A percentile compares a stretch with the other conserved stretches of the same genome.
Conservation (phyloP, 805 yeast genomes). For the Hanseniaspora vineae region DNA sequence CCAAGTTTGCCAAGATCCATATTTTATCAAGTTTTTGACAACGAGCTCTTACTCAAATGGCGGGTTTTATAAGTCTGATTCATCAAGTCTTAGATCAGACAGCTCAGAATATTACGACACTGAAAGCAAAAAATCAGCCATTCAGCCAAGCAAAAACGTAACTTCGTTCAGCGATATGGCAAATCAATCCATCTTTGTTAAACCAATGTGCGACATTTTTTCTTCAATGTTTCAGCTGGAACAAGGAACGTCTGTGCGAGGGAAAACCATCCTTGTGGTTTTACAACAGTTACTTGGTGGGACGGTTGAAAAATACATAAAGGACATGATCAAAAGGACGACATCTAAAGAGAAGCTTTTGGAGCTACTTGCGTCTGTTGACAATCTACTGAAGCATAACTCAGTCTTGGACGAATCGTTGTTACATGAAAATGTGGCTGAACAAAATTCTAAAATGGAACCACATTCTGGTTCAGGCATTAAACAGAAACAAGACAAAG, state of each 20-base stretch:
- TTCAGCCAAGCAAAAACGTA: constrained; percentile 6
- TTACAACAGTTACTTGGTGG: constrained; percentile 81
- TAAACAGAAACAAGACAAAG: constrained; percentile 32
- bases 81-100: constrained; percentile 12
- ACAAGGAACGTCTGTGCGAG: constrained; percentile 59
- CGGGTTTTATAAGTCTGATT: constrained; percentile 6
- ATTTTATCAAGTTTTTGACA: constrained; percentile 66
- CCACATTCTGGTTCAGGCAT: constrained; percentile 34
- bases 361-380: constrained; percentile 27
- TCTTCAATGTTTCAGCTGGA: constrained; percentile 57
- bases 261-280: constrained; percentile 67
- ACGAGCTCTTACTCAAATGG: constrained; percentile 5
- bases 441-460: background rate
- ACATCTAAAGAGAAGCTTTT: constrained; percentile 28
- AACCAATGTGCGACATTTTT: constrained; percentile 70
- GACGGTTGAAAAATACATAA: constrained; percentile 61
- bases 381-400: constrained; percentile 27
- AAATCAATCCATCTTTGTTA: constrained; percentile 42
- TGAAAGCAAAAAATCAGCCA: constrained; percentile 5
- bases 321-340: constrained; percentile 23
- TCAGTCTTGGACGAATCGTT: no score
- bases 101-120: constrained; percentile 4
- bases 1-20: constrained; percentile 59
- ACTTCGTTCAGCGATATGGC: background rate
- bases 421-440: no score